phyloP scores from a whole-genome alignment of 371 early-diverging fungal genomes.

The Ordospora pajunii region DNA sequence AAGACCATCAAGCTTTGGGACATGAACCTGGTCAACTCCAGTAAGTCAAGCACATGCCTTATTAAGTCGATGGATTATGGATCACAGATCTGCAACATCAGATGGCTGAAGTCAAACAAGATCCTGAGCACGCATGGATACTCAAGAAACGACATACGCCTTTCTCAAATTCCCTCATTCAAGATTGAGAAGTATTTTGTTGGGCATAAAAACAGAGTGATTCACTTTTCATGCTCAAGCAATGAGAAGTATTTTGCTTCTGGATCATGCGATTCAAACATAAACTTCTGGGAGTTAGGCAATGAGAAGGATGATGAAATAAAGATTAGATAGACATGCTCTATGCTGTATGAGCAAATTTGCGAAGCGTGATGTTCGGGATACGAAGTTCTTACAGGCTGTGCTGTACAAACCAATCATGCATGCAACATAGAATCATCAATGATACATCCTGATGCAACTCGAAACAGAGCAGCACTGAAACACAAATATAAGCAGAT shows the following conservation, averaged over 20 bases:
- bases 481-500: too few relatives aligned
- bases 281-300: constrained; percentile 59
- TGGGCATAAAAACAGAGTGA: constrained; percentile 60
- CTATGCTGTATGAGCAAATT: too few relatives aligned
- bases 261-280: constrained; percentile 55
- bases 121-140: constrained; percentile 61
- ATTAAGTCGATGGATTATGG: constrained; percentile 47
- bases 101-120: constrained; percentile 56
- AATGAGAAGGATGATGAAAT: constrained; percentile 18
- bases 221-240: constrained; percentile 58
- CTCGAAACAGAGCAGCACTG: too few relatives aligned
- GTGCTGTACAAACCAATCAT: too few relatives aligned
- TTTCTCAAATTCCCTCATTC: constrained; percentile 18
- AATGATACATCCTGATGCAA: too few relatives aligned
- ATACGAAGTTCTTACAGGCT: too few relatives aligned
- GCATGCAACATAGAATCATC: too few relatives aligned
- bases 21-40: constrained; percentile 5
- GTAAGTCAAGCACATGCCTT: constrained; percentile 2
- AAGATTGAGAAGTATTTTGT: constrained; percentile 29
- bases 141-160: constrained; percentile 60
- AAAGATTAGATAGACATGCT: constrained; percentile 24
- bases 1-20: constrained; percentile 60
- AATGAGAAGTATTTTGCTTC: constrained; percentile 61
- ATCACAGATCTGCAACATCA: constrained; percentile 60
- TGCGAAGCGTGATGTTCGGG: too few relatives aligned